Conservation (phyloP, 1,284 basidiomycete genomes). For the Cystobasidiaceae sp. region DNA sequence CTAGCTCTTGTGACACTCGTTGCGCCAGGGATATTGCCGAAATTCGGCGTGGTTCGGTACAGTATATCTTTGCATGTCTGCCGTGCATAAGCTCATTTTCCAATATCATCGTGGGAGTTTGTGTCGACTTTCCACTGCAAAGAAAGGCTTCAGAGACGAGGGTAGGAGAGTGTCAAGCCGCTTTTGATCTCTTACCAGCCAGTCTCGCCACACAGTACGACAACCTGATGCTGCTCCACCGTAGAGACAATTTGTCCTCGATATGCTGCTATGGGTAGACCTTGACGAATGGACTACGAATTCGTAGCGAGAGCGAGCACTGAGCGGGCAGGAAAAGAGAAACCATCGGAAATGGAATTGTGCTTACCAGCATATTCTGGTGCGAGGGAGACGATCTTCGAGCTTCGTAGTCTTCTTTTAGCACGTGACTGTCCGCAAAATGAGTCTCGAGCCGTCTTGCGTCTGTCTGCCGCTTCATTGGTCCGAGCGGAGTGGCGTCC, state of each 20-base stretch:
- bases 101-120: slow-evolving; percentile 89
- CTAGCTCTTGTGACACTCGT: slow-evolving; percentile 88
- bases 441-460: too few relatives aligned
- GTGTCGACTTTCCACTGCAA: slow-evolving; percentile 89
- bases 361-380: slow-evolving; percentile 72
- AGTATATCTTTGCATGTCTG: slow-evolving; percentile 82
- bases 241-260: slow-evolving; percentile 67
- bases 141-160: background rate
- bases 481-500: background rate
- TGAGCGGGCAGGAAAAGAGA: background rate
- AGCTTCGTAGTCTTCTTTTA: slow-evolving; percentile 58
- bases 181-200: slow-evolving; percentile 90
- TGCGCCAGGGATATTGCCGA: slow-evolving; percentile 96
- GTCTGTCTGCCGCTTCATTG: background rate
- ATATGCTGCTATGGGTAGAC: slow-evolving; percentile 82
- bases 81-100: slow-evolving; percentile 83
- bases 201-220: slow-evolving; percentile 95
- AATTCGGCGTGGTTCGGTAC: slow-evolving; percentile 93
- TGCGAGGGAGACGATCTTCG: slow-evolving; percentile 64
- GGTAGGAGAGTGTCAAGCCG: slow-evolving; percentile 1
- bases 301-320: background rate
- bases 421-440: too few relatives aligned
- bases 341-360: background rate
- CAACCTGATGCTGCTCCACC: slow-evolving; percentile 72
- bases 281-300: slow-evolving; percentile 34